Base-by-base conservation (phyloP, 129 eudicot genomes). In the Apium graveolens region DNA sequence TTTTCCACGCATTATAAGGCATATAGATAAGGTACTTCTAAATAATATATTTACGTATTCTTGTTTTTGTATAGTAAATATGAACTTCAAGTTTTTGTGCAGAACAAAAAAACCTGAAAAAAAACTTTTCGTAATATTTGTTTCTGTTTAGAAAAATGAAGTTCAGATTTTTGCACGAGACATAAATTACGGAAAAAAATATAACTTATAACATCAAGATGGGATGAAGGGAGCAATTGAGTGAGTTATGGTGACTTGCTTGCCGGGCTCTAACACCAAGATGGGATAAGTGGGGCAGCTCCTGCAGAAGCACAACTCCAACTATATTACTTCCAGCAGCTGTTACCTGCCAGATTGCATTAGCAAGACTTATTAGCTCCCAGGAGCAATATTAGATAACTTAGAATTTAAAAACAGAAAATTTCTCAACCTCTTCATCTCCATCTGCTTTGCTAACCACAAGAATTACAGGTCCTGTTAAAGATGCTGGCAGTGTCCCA, bases 211-310 rank as follows among this genome's bases (percentile, higher is more conserved):
- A 42, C 45, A 49, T 18, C 18, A 51, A 53, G n/a, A 53, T 53
- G 62, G 62, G 27, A 53, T 11, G 26, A 9, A 53, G 34, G 68
- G 11, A 60, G 32, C 6, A 55, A 60, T 60, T 60, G 29, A 60
- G 9, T 44, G 2, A 27, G 26, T 51, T 11, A 24, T 2, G 65
- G 14, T 76, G 76, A 85, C 96, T 91, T 83, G 81, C 98, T 78
- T 95, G 98, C 14, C 98, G 93, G 69, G 98, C 98, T 77, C 98
- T 77, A 46, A 95, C 98, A 79, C 98, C 97, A 78, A 95, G 98
- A 91, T 95, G 98, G 73, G 98, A 95, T 74, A 95, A 86, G 88
- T 95, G 98, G 74, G 98, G 98, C 76, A 95, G 86, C 88, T 95
- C 98, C 84, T 95, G 97, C 80, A 95, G 89, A 65, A 95, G 96